Conservation (phyloP, 305 asterid species). For the Fraxinus sp. region DNA sequence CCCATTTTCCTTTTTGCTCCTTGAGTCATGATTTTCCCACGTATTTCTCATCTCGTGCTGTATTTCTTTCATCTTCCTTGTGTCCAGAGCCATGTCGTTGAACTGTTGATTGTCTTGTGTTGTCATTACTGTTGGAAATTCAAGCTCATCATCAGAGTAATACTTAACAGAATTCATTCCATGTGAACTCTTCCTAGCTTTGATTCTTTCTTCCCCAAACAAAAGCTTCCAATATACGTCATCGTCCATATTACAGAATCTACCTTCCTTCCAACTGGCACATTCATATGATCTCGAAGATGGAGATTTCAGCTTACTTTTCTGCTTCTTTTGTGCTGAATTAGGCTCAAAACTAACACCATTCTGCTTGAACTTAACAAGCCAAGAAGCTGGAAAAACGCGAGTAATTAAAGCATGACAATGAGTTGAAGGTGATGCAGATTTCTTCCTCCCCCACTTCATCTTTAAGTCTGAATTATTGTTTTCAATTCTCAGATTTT, state of each 20-base stretch:
- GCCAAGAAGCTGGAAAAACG: conserved; percentile 47
- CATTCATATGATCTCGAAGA: conserved; percentile 19
- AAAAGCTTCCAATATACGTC: conserved; percentile 65
- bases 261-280: conserved; percentile 39
- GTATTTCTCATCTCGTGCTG: conserved; percentile 15
- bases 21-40: conserved; percentile 22
- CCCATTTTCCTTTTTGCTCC: conserved; percentile 20
- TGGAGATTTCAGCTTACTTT: conserved; percentile 33
- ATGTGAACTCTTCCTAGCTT: conserved; percentile 27
- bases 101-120: conserved; percentile 31
- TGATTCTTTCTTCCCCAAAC: conserved; percentile 39
- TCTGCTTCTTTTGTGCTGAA: conserved; percentile 31
- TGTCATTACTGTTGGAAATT: conserved; percentile 22
- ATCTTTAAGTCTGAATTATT: conserved; percentile 28
- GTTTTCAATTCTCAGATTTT: background rate
- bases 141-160: conserved; percentile 37
- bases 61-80: conserved; percentile 32
- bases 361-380: conserved; percentile 53
- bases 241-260: conserved; percentile 47
- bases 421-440: conserved; percentile 33
- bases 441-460: conserved; percentile 59
- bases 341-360: conserved; percentile 24
- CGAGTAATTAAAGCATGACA: conserved; percentile 29
- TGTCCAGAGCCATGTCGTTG: conserved; percentile 33
- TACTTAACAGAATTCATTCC: conserved; percentile 38